Percentiles rank a stretch among this genome's conserved stretches.
Evolutionary conservation across 2,329 filamentous ascomycete species (phyloP).

Genomic region (Elsinoe arachidis): DNA sequence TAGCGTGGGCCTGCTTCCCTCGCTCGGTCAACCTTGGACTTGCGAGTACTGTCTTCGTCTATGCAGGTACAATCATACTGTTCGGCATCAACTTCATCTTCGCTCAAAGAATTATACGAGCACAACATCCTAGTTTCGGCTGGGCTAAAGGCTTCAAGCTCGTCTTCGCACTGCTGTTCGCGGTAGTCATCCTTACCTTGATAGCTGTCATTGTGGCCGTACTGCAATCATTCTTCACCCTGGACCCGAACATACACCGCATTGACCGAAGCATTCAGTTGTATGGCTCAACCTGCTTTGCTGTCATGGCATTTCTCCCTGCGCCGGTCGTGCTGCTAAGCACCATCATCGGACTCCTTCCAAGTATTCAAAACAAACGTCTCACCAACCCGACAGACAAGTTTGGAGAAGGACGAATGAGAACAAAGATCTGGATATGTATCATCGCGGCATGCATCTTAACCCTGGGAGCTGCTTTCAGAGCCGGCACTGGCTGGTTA

Average conservation of each 20-base stretch:
- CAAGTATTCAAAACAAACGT: constrained; percentile 24
- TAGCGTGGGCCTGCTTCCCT: constrained; percentile 44
- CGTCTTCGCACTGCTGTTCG: constrained; percentile 51
- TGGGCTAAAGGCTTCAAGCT: constrained; percentile 51
- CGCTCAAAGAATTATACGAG: constrained; percentile 64
- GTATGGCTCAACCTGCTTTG: constrained; percentile 53
- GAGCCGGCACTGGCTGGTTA: constrained; percentile 51
- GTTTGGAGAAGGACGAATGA: constrained; percentile 60
- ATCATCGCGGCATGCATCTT: constrained; percentile 52
- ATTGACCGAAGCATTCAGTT: constrained; percentile 57
- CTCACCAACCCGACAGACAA: constrained; percentile 37
- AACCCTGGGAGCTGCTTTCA: constrained; percentile 60
- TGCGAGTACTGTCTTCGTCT: constrained; percentile 59
- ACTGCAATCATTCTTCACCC: constrained; percentile 59
- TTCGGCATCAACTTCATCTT: constrained; percentile 74
- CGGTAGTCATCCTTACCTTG: constrained; percentile 50
- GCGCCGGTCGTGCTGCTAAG: constrained; percentile 47
- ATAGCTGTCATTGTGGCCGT: constrained; percentile 57
- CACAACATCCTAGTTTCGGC: constrained; percentile 60
- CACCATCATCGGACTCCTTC: constrained; percentile 35
- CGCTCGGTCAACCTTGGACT: constrained; percentile 42
- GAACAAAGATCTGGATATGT: constrained; percentile 58
- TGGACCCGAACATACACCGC: constrained; percentile 40
- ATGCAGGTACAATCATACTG: constrained; percentile 64
- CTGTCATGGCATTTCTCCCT: constrained; percentile 58